Evolutionary conservation across 176 grass and related monocot genomes (phyloP), one percentile per base, ranked within the genome.

Genomic region (Avena atlantica): DNA sequence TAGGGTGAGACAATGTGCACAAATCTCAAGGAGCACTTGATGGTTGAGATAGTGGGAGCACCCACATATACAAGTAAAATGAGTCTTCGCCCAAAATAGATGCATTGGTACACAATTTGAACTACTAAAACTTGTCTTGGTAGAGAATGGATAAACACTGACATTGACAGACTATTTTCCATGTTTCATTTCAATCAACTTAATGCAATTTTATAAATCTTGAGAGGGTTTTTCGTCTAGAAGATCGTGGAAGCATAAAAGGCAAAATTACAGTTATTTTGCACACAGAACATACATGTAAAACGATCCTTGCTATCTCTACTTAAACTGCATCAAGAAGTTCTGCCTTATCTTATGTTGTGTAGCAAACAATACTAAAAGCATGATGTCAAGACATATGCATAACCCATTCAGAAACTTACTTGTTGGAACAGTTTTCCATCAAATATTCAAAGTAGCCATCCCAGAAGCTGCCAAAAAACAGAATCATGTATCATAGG

Each of bases 371-470:
- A 75, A 42, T 61, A 45, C 5, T 67, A 56, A 85, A 85, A 1
- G 4, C 76, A 87, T 74, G 70, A 45, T 84, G 82, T 81, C 21
- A 13, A 85, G n/a, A 45, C 9, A 47, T 49, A 73, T 72, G 70
- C 20, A 53, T 9, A 85, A 88, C 44, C 67, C 70, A 80, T 81
- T 44, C 13, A 63, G 86, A 74, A 82, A 87, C 90, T 72, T 96
- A 99, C 97, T 99, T 96, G 80, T 96, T 99, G 8, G 89, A 91
- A 87, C 77, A 95, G 83, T 89, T 93, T 66, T 99, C 97, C 92
- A 99, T 96, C 83, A 94, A 92, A 78, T 99, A 99, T 83, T 99
- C 97, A 81, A 96, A 99, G 77, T 99, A 99, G 60, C 86, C 92
- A 93, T 99, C 97, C 97, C 97, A 99, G 85, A 99, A 99, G 25